Conservation (phyloP, 2,329 filamentous ascomycete genomes). For the Lasiodiplodia hormozganensis region DNA sequence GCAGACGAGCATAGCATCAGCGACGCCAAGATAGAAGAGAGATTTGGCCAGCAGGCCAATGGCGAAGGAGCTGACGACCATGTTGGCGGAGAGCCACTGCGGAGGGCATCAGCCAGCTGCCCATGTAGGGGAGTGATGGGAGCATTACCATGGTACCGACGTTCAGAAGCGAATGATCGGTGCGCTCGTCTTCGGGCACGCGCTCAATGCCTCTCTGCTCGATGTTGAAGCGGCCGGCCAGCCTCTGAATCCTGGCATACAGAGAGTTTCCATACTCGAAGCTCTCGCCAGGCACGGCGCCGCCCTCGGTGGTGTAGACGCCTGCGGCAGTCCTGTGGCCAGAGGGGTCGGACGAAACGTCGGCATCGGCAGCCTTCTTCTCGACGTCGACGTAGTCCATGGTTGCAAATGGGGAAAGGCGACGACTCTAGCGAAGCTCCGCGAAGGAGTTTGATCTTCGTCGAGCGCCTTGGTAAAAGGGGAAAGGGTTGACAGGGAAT, state of each 20-base stretch:
- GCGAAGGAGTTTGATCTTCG: constrained; percentile 31
- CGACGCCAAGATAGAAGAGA: constrained; percentile 73
- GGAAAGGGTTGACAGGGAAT: constrained; percentile 1
- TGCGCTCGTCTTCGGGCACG: constrained; percentile 73
- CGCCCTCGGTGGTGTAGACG: constrained; percentile 45
- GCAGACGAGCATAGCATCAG: constrained; percentile 74
- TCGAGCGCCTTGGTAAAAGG: neutral
- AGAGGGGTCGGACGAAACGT: constrained; percentile 35
- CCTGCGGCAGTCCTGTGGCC: constrained; percentile 31
- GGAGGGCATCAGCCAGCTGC: constrained; percentile 18
- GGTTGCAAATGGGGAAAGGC: neutral
- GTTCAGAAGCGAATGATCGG: constrained; percentile 68
- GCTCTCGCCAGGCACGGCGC: constrained; percentile 64
- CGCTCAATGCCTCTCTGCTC: constrained; percentile 80
- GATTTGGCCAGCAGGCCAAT: constrained; percentile 75
- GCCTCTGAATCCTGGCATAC: constrained; percentile 66
- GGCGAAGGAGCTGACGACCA: constrained; percentile 78
- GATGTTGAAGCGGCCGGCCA: constrained; percentile 70
- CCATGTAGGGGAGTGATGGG: neutral
- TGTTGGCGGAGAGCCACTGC: constrained; percentile 78
- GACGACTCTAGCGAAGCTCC: constrained; percentile 27
- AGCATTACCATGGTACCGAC: constrained; percentile 72
- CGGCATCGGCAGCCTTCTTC: constrained; percentile 38
- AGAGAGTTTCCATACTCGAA: constrained; percentile 63
- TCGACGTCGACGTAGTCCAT: constrained; percentile 36